These are phyloP conservation scores for Cercospora sp. DNA, from an alignment of 2,329 filamentous ascomycete genomes.

Conservation along the genomic window DNA sequence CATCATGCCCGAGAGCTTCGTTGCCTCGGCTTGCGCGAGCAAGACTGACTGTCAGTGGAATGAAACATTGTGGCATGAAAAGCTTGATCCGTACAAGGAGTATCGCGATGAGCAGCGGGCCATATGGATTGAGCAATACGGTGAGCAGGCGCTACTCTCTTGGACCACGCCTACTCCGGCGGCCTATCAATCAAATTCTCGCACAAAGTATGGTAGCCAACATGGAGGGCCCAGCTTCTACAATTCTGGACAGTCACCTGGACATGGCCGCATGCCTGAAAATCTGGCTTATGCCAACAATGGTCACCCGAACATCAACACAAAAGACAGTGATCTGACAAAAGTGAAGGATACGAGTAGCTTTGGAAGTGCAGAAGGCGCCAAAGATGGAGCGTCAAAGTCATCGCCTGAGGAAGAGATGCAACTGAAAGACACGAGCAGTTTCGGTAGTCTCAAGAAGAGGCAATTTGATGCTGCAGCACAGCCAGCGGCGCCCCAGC, in stretches of 20 bases:
- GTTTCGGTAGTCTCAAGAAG: slow-evolving; percentile 2
- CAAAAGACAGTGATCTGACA: neutral
- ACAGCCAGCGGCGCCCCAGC: slow-evolving; percentile 1
- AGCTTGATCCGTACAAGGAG: slow-evolving; percentile 39
- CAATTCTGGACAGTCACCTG: slow-evolving; percentile 1
- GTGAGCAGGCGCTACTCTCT: slow-evolving; percentile 17
- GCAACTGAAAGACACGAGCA: slow-evolving; percentile 5
- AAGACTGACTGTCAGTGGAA: slow-evolving; percentile 47
- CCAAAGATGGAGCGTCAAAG: neutral
- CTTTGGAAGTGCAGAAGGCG: slow-evolving; percentile 8
- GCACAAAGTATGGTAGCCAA: neutral
- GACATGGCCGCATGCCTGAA: slow-evolving; percentile 4
- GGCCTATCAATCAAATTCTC: neutral
- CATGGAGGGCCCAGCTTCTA: slow-evolving; percentile 2
- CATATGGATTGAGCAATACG: slow-evolving; percentile 24
- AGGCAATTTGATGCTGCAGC: slow-evolving; percentile 4
- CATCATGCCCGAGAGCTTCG: slow-evolving; percentile 57
- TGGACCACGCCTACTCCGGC: slow-evolving; percentile 11
- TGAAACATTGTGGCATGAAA: slow-evolving; percentile 46
- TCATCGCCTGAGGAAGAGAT: neutral
- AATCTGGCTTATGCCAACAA: slow-evolving; percentile 4
- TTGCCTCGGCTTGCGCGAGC: slow-evolving; percentile 47
- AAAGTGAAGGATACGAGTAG: slow-evolving; percentile 3
- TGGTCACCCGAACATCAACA: slow-evolving; percentile 7
- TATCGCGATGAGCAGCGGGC: slow-evolving; percentile 30